These are phyloP conservation scores for Bacidia gigantensis DNA, from an alignment of 495 filamentous ascomycete genomes.

Conservation along the genomic window DNA sequence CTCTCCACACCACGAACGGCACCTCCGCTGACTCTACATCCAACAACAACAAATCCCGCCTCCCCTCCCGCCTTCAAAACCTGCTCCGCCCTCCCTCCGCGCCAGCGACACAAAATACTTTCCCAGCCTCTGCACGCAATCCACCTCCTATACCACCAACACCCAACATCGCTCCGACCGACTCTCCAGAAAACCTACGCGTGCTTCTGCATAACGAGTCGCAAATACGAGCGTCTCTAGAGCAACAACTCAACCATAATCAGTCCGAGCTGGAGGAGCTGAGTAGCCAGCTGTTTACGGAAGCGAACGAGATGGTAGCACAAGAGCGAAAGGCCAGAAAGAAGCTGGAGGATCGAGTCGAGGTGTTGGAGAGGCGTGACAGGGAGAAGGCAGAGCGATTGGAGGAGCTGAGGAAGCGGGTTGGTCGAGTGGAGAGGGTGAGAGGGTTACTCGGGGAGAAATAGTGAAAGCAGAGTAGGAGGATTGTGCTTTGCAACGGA, in stretches of 20 bases:
- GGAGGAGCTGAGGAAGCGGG: conserved; percentile 63
- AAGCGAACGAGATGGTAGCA: conserved; percentile 97
- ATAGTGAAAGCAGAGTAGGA: too few relatives aligned
- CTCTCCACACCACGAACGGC: neutral
- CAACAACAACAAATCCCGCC: conserved; percentile 23
- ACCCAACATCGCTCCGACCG: conserved; percentile 17
- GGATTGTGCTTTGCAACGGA: too few relatives aligned
- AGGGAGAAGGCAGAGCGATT: conserved; percentile 55
- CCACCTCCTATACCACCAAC: conserved; percentile 39
- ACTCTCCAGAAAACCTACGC: conserved; percentile 43
- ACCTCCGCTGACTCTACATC: conserved; percentile 20
- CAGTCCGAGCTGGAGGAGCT: conserved; percentile 81
- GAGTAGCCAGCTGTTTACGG: conserved; percentile 70
- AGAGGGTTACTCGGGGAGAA: conserved; percentile 37
- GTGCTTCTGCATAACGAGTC: conserved; percentile 60
- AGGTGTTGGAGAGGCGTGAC: conserved; percentile 54
- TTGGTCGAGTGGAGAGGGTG: conserved; percentile 64
- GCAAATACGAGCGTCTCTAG: conserved; percentile 55
- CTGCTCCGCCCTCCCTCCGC: conserved; percentile 27
- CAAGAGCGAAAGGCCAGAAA: conserved; percentile 69
- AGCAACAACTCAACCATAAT: conserved; percentile 55
- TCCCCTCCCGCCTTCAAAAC: conserved; percentile 12
- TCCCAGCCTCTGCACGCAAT: conserved; percentile 44
- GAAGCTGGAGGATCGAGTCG: conserved; percentile 62
- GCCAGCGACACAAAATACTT: conserved; percentile 26